Conservation (phyloP, 1,284 basidiomycete species). For the Rhodotorula sp. region DNA sequence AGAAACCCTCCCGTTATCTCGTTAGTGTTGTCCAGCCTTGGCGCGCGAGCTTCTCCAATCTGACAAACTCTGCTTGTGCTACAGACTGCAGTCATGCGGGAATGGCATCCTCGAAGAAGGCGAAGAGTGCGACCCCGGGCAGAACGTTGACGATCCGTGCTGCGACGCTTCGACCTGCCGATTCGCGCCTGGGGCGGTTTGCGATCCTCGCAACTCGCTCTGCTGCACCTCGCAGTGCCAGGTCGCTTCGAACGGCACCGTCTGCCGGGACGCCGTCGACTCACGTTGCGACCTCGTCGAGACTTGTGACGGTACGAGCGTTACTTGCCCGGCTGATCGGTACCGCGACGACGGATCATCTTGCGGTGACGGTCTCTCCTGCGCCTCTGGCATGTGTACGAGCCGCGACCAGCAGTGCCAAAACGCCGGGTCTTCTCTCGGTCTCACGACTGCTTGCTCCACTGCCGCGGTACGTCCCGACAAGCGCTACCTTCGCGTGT, state of each 20-base stretch:
- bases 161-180: slow-evolving; percentile 77
- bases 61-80: too few relatives aligned
- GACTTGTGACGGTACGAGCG: slow-evolving; percentile 71
- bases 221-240: slow-evolving; percentile 74
- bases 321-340: slow-evolving; percentile 69
- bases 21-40: background rate
- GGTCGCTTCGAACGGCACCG: slow-evolving; percentile 61
- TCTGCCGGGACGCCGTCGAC: slow-evolving; percentile 72
- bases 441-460: slow-evolving; percentile 64
- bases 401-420: slow-evolving; percentile 75
- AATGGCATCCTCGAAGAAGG: slow-evolving; percentile 71
- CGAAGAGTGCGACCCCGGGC: slow-evolving; percentile 86
- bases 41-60: too few relatives aligned
- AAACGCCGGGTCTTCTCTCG: slow-evolving; percentile 64
- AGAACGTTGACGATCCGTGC: slow-evolving; percentile 62
- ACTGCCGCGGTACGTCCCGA: slow-evolving; percentile 36
- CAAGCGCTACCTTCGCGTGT: too few relatives aligned
- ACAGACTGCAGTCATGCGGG: slow-evolving; percentile 57
- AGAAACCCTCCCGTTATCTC: slow-evolving; percentile 40
- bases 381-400: slow-evolving; percentile 80
- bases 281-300: slow-evolving; percentile 71
- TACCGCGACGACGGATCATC: slow-evolving; percentile 64
- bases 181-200: slow-evolving; percentile 67
- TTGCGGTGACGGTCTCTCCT: slow-evolving; percentile 68
- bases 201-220: slow-evolving; percentile 71